Conservation (phyloP, 768 basidiomycete genomes). For the Suillus clintonianus region DNA sequence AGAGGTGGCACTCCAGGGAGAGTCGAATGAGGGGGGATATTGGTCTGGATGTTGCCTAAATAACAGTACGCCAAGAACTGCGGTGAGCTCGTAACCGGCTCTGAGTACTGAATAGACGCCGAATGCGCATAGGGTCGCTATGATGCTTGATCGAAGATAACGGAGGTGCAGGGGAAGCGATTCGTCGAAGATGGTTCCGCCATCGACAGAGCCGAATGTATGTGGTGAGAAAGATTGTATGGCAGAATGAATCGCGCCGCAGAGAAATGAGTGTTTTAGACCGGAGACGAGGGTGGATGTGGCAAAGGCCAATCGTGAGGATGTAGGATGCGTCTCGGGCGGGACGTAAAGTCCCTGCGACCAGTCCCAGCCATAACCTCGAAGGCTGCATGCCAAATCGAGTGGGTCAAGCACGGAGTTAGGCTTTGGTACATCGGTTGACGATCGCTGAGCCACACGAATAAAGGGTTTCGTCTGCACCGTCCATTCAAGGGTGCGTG, state of each 20-base stretch:
- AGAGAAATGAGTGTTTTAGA: conserved; percentile 37
- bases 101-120: conserved; percentile 48
- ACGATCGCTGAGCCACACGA: conserved; percentile 8
- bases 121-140: conserved; percentile 46
- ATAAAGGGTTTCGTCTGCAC: conserved; percentile 11
- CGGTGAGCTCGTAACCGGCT: conserved; percentile 26
- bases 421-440: neutral
- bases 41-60: conserved; percentile 27
- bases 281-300: conserved; percentile 34
- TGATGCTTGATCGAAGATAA: conserved; percentile 41
- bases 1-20: conserved; percentile 39
- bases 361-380: conserved; percentile 67
- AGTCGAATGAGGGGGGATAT: conserved; percentile 36
- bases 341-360: conserved; percentile 35
- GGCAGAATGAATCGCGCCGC: conserved; percentile 47
- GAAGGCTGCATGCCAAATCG: conserved; percentile 52
- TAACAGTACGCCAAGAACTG: conserved; percentile 25
- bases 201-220: conserved; percentile 24
- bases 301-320: conserved; percentile 39
- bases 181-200: conserved; percentile 35
- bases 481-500: conserved; percentile 21
- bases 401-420: conserved; percentile 37
- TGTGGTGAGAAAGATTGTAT: conserved; percentile 48
- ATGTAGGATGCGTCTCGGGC: conserved; percentile 41
- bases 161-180: conserved; percentile 26